Conservation (phyloP, 2,329 filamentous ascomycete genomes). For the Chrysoporthe austroafricana region DNA sequence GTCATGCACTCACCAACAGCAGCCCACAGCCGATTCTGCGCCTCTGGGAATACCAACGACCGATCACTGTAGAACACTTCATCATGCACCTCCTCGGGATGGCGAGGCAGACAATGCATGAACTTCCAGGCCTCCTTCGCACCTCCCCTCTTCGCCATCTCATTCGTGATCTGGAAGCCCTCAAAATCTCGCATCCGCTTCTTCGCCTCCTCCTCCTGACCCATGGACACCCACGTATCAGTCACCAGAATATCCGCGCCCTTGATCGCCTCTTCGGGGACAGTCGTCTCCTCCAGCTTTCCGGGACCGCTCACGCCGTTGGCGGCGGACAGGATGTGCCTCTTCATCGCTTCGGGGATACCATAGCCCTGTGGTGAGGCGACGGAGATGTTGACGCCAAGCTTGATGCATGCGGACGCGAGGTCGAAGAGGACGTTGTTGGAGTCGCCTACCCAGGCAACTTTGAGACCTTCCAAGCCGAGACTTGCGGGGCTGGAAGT, state of each 20-base stretch:
- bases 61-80: conserved; percentile 89
- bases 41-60: conserved; percentile 90
- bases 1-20: conserved; percentile 66
- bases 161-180: conserved; percentile 89
- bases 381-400: conserved; percentile 83
- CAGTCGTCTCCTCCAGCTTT: conserved; percentile 72
- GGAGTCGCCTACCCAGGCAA: conserved; percentile 95
- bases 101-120: conserved; percentile 95
- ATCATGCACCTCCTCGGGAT: conserved; percentile 90
- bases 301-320: conserved; percentile 62
- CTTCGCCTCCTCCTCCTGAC: conserved; percentile 83
- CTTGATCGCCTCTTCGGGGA: conserved; percentile 84
- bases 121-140: conserved; percentile 93
- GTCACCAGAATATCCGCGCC: conserved; percentile 89
- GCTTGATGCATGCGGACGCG: conserved; percentile 83
- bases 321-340: conserved; percentile 70
- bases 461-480: conserved; percentile 80
- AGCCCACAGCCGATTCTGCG: conserved; percentile 92
- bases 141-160: conserved; percentile 80
- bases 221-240: conserved; percentile 99
- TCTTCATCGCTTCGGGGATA: conserved; percentile 75
- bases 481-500: conserved; percentile 48
- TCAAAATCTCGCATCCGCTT: conserved; percentile 80
- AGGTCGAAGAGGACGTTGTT: conserved; percentile 98
- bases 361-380: conserved; percentile 85